Base-by-base conservation (phyloP, 2,329 filamentous ascomycete species). In the Nemania abortiva region DNA sequence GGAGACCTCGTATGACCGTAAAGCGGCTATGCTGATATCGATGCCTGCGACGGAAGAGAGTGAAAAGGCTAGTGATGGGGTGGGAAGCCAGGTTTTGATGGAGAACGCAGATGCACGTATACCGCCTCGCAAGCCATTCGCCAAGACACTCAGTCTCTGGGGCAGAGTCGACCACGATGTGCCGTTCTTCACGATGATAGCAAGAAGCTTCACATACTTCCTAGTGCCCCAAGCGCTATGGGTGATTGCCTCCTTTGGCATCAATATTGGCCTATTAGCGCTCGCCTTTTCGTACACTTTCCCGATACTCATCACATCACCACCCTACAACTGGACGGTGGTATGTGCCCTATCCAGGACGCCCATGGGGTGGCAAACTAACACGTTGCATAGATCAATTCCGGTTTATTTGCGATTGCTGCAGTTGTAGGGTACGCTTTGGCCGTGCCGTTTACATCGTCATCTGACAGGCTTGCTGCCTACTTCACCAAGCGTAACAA, bases 261-360 rank as follows among this genome's bases (percentile, higher is more conserved):
- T 84, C 31, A 84, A 84, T 71, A 84, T 84, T 70, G 83, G 83
- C 10, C 74, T 84, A 24, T 80, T 82, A 6, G 83, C 81, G 2
- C 74, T 85, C 22, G 79, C 82, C n/a, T 84, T 83, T 76, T 84
- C 84, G 63, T 85, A 81, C 70, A 83, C 82, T 5, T 84, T 84
- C 72, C 83, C 83, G 1, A 75, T 84, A 42, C 77, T 82, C 53
- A 84, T 85, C 47, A 79, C 79, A 3, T 76, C 77, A 22, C 77
- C 81, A 2, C 82, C 82, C 1, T 84, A 84, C 70, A 81, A 80
- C 73, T 84, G 83, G 83, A 75, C 76, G 37, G 75, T 80, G 70
- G 81, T 81, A 77, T 72, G 76, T 72, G 31, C 11, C 52, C 3
- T n/a, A 39, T 54, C 31, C 10, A 53, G 15, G 13, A 59, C 45